A percentile compares a stretch with the other conserved stretches of the same genome.
Conservation (phyloP, 768 basidiomycete species). For the Amanita molliuscula region DNA sequence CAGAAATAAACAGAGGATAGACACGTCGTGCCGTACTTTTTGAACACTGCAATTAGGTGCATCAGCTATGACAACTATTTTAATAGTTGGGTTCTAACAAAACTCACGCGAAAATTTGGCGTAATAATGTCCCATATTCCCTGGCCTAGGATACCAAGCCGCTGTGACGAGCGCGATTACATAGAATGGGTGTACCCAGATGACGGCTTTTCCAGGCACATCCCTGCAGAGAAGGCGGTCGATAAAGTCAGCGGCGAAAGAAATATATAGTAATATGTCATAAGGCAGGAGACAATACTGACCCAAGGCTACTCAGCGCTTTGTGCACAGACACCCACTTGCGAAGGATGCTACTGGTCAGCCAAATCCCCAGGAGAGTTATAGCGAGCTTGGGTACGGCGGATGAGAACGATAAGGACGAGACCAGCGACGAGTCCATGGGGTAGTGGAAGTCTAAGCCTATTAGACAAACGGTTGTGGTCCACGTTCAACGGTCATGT, state of each 20-base stretch:
- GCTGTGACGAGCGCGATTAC: conserved; percentile 16
- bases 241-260: background rate
- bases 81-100: background rate
- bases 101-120: conserved; percentile 26
- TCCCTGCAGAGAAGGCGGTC: background rate
- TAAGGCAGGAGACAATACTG: background rate
- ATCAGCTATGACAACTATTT: background rate
- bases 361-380: background rate
- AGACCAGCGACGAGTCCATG: too few species aligned
- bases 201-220: background rate
- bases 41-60: conserved; percentile 20
- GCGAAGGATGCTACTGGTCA: background rate
- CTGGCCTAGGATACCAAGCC: conserved; percentile 21
- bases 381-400: background rate
- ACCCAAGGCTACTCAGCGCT: background rate
- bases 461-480: too few species aligned
- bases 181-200: conserved; percentile 21
- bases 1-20: conserved; percentile 24
- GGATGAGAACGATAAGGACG: background rate
- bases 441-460: too few species aligned
- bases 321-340: background rate
- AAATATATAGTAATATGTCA: background rate
- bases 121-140: conserved; percentile 21
- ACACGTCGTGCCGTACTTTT: conserved; percentile 26
- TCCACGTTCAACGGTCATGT: too few species aligned